Evolutionary conservation across 148 eudicot genomes (phyloP).

Genomic region (Silene latifolia): DNA sequence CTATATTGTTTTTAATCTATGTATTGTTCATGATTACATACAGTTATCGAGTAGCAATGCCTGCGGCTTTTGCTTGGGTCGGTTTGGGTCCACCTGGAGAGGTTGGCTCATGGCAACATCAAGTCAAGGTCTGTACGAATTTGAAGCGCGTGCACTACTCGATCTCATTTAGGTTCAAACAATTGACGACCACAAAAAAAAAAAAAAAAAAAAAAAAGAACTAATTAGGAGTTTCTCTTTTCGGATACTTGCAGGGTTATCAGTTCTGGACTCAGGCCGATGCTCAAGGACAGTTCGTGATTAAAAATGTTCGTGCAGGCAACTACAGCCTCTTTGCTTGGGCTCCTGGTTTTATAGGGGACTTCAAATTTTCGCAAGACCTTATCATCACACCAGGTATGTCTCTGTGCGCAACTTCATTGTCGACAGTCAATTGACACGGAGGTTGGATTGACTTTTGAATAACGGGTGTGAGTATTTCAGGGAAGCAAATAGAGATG

Average conservation of each 20-base stretch:
- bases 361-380: slow-evolving; percentile 32
- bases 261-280: slow-evolving; percentile 63
- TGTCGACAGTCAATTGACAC: not conserved
- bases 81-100: slow-evolving; percentile 76
- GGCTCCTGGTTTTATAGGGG: slow-evolving; percentile 57
- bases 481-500: slow-evolving; percentile 35
- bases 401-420: too few relatives aligned
- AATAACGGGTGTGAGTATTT: not conserved
- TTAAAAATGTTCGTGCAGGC: slow-evolving; percentile 37
- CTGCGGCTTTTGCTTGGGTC: slow-evolving; percentile 52
- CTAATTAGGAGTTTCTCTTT: not conserved
- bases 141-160: not conserved
- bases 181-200: not conserved
- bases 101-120: slow-evolving; percentile 73
- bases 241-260: slow-evolving; percentile 52
- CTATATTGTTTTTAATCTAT: not conserved
- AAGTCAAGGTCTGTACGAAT: slow-evolving; percentile 52
- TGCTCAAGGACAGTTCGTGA: slow-evolving; percentile 35
- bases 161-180: too few relatives aligned
- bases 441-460: not conserved
- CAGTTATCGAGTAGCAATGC: slow-evolving; percentile 25
- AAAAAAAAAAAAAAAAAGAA: not conserved
- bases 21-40: not conserved
- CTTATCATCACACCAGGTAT: slow-evolving; percentile 47
- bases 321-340: slow-evolving; percentile 46